Conservation (phyloP, 2,329 filamentous ascomycete species). For the Claviceps purpurea region DNA sequence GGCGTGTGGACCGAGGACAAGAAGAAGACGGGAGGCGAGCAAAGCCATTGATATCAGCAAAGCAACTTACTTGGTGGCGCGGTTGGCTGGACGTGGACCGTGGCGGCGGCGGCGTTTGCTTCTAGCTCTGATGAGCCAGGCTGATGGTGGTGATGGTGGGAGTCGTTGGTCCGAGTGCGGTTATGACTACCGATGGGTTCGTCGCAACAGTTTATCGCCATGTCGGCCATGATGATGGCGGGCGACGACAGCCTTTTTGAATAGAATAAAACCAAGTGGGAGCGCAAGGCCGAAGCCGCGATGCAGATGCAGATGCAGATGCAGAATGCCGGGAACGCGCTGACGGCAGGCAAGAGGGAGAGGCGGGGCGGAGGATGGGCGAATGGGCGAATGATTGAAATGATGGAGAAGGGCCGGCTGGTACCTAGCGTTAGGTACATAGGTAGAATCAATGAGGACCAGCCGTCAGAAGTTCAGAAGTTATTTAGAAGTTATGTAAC, state of each 20-base stretch:
- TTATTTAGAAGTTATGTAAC: too few relatives aligned
- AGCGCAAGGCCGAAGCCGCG: not conserved
- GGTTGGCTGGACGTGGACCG: slow-evolving; percentile 1
- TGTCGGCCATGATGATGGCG: not conserved
- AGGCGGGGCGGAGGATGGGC: too few relatives aligned
- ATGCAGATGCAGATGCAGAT: not conserved
- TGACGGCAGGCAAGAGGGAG: too few relatives aligned
- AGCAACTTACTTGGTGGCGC: slow-evolving; percentile 2
- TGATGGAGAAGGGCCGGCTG: too few relatives aligned
- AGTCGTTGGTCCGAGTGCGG: slow-evolving; percentile 3
- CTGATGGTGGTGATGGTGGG: not conserved
- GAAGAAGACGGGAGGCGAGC: not conserved
- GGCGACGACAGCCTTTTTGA: not conserved
- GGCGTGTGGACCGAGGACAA: not conserved
- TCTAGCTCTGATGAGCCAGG: not conserved
- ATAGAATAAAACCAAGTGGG: not conserved
- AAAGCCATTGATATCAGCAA: not conserved
- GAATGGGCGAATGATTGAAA: too few relatives aligned
- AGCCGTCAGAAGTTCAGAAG: too few relatives aligned
- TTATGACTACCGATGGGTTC: slow-evolving; percentile 3
- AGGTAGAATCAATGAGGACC: too few relatives aligned
- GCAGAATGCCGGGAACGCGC: not conserved
- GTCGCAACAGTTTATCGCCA: not conserved
- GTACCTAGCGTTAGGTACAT: too few relatives aligned
- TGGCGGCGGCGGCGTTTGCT: not conserved